phyloP scores from a whole-genome alignment of 345 rosid species.

The Conringia planisiliqua region DNA sequence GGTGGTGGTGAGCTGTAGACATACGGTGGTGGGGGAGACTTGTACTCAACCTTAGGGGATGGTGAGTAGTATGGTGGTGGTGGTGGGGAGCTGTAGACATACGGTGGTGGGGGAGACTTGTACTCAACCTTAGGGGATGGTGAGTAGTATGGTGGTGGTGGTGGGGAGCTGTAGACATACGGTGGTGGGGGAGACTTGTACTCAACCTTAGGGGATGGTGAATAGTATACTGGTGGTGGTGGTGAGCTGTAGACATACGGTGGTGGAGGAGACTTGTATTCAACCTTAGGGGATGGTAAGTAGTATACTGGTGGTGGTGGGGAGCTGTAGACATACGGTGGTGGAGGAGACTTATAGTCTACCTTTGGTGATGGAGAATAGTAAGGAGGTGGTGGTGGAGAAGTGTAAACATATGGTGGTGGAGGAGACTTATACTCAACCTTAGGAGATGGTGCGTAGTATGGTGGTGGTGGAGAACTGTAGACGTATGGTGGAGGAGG shows the following conservation, averaged over 20 bases:
- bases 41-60: not conserved
- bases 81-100: not conserved
- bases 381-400: conserved; percentile 8
- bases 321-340: conserved; percentile 1
- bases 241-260: not conserved
- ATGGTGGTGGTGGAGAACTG: not conserved
- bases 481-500: not conserved
- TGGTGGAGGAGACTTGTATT: conserved; percentile 6
- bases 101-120: not conserved
- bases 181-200: conserved; percentile 12
- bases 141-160: not conserved
- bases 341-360: not conserved
- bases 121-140: not conserved
- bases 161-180: not conserved
- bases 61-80: not conserved
- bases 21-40: not conserved
- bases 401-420: not conserved
- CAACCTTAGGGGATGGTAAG: not conserved
- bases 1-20: not conserved
- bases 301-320: conserved; percentile 3
- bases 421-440: conserved; percentile 9
- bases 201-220: not conserved
- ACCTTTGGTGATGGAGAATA: not conserved
- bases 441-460: not conserved
- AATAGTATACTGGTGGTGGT: conserved; percentile 12